Percentiles rank a stretch among this genome's conserved stretches.
Conservation (phyloP, 129 eudicot genomes). For the Artemisia annua region DNA sequence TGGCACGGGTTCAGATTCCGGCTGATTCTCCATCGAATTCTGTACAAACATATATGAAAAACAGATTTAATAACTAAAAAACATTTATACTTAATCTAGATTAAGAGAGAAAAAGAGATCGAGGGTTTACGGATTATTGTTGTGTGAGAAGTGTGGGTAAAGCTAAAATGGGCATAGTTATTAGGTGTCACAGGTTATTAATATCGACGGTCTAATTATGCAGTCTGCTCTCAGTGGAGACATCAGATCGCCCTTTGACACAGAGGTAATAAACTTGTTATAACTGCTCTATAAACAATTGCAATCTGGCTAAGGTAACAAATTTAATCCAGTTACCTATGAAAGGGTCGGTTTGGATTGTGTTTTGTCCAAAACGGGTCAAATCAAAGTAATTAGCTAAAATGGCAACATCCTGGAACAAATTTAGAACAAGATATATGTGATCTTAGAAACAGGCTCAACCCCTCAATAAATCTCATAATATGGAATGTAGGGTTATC, state of each 20-base stretch:
- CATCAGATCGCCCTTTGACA: conserved; percentile 90
- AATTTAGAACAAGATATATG: conserved; percentile 1
- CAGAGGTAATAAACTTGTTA: conserved; percentile 54
- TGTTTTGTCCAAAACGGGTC: neutral
- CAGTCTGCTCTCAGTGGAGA: conserved; percentile 82
- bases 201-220: conserved; percentile 18
- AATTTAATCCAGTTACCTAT: neutral
- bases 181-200: too few relatives aligned
- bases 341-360: neutral
- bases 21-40: too few relatives aligned
- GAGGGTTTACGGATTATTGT: too few relatives aligned
- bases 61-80: too few relatives aligned
- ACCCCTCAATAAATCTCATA: neutral
- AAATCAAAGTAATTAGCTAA: neutral
- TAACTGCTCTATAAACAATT: conserved; percentile 10
- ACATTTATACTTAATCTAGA: too few relatives aligned
- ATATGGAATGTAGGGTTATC: neutral
- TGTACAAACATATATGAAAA: neutral
- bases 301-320: neutral
- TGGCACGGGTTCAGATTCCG: too few relatives aligned
- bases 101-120: too few relatives aligned
- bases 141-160: too few relatives aligned
- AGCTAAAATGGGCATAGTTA: too few relatives aligned
- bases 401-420: conserved; percentile 40
- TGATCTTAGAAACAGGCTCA: neutral